Percentiles rank a stretch among this genome's conserved stretches.
Evolutionary conservation across 345 rosid genomes (phyloP).

Genomic region (Ceriops tagal): DNA sequence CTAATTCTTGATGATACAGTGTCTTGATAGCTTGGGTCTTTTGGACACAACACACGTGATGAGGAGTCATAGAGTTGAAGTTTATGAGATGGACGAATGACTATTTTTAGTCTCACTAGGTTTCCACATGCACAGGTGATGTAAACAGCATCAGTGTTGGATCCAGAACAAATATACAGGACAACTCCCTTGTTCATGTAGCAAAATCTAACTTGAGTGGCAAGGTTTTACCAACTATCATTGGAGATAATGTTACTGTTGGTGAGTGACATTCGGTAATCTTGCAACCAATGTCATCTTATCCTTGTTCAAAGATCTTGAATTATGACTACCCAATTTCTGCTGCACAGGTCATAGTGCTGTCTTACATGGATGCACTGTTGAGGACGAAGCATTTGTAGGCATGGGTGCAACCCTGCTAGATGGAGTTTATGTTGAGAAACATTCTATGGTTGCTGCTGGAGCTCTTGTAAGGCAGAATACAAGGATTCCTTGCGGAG

Average conservation of each 20-base stretch:
- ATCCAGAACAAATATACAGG: conserved; percentile 92
- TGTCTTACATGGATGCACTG: conserved; percentile 92
- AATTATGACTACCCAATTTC: conserved; percentile 16
- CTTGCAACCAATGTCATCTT: background rate
- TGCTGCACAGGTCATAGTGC: conserved; percentile 77
- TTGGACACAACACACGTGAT: no score
- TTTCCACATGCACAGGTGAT: conserved; percentile 47
- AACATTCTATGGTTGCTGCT: conserved; percentile 90
- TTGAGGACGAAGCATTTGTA: conserved; percentile 82
- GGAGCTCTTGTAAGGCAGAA: conserved; percentile 95
- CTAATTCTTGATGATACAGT: no score
- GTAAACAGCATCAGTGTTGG: conserved; percentile 79
- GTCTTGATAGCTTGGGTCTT: no score
- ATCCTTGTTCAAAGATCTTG: conserved; percentile 7
- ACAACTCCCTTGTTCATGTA: conserved; percentile 91
- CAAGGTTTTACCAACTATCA: conserved; percentile 72
- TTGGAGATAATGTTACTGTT: conserved; percentile 88
- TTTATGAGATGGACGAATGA: no score
- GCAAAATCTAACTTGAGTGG: conserved; percentile 93
- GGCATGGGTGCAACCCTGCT: conserved; percentile 95
- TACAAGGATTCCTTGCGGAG: conserved; percentile 75
- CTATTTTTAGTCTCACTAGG: background rate
- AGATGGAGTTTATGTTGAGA: conserved; percentile 84
- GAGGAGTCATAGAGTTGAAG: no score
- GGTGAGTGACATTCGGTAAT: conserved; percentile 41